Percentiles rank a stretch among this genome's conserved stretches.
Conservation (phyloP, 108 stramenopile species). For the Skeletonema menzelii region DNA sequence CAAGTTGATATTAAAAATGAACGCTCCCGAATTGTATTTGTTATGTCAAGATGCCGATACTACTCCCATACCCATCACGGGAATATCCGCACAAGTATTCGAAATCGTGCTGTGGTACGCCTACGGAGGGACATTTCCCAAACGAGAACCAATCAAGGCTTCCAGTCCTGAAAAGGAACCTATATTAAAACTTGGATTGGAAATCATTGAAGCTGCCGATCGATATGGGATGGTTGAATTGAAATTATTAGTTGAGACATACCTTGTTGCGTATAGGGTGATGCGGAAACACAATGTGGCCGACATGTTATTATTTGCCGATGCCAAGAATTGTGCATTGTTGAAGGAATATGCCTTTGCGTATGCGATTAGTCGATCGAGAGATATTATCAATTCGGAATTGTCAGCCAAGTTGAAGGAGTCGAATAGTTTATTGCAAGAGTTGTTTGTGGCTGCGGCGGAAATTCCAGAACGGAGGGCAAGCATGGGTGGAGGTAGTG, state of each 20-base stretch:
- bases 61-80: background rate
- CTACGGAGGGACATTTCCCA: constrained; percentile 4
- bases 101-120: background rate
- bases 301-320: constrained; percentile 1
- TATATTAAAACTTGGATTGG: background rate
- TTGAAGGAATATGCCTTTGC: constrained; percentile 1
- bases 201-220: background rate
- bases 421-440: constrained; percentile 1
- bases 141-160: background rate
- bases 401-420: constrained; percentile 5
- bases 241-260: background rate
- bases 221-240: constrained; percentile 4
- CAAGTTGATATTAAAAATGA: constrained; percentile 10
- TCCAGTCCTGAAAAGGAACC: background rate
- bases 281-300: background rate
- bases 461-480: background rate
- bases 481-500: background rate
- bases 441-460: constrained; percentile 2
- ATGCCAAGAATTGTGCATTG: constrained; percentile 8
- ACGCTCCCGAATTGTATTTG: background rate
- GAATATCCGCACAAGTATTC: background rate
- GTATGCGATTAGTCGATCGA: background rate
- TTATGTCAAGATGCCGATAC: background rate
- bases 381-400: constrained; percentile 1
- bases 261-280: background rate